These are phyloP conservation scores for Solanum bulbocastanum DNA, from an alignment of 257 asterid species.

Conservation along the genomic window DNA sequence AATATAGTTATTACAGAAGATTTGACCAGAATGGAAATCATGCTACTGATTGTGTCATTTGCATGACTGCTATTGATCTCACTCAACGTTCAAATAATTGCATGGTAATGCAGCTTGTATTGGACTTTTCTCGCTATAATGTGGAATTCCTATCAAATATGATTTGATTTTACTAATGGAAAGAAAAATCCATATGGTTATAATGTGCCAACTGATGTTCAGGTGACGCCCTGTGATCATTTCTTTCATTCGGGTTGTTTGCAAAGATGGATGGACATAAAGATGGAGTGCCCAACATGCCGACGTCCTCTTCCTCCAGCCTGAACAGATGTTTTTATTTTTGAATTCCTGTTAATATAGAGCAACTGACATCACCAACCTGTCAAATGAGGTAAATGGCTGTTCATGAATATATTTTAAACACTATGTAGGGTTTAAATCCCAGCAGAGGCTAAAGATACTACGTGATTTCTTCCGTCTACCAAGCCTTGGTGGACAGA, in stretches of 20 bases:
- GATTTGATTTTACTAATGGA: not conserved
- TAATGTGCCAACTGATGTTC: not conserved
- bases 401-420: not conserved
- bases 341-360: not conserved
- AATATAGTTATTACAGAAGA: conserved; percentile 76
- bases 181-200: not conserved
- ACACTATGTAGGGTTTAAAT: not conserved
- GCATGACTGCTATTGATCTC: conserved; percentile 82
- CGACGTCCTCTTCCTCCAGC: conserved; percentile 94
- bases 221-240: conserved; percentile 98
- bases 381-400: conserved; percentile 34
- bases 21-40: conserved; percentile 50
- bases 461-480: not conserved
- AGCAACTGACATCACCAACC: conserved; percentile 15
- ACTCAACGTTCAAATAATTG: conserved; percentile 60
- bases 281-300: conserved; percentile 99
- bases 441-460: not conserved
- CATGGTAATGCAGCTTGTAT: conserved; percentile 49
- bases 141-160: not conserved
- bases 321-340: conserved; percentile 23
- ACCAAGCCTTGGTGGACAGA: not conserved
- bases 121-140: not conserved
- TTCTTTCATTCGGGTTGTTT: conserved; percentile 84
- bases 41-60: conserved; percentile 77
- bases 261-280: conserved; percentile 98